Conservation (phyloP, 139 green algal genomes). For the Closterium sp. region DNA sequence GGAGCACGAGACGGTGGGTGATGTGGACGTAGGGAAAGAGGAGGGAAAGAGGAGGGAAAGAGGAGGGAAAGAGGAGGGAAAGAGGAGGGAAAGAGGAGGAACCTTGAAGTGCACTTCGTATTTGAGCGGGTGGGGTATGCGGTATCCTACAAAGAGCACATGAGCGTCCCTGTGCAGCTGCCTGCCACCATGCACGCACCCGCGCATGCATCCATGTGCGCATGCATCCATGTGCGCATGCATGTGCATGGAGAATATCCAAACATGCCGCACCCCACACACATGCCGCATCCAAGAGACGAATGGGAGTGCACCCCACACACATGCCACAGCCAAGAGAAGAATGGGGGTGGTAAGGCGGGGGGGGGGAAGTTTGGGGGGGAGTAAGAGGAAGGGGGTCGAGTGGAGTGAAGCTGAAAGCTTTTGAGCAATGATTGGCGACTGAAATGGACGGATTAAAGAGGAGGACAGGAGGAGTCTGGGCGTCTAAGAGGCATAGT, state of each 20-base stretch:
- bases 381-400: too few relatives aligned
- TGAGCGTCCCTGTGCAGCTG: conserved; percentile 54
- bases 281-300: not conserved
- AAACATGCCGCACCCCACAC: too few relatives aligned
- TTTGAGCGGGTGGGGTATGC: conserved; percentile 89
- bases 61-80: too few relatives aligned
- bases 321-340: not conserved
- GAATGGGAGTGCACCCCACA: not conserved
- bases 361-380: not conserved
- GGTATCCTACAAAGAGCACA: conserved; percentile 91
- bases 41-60: too few relatives aligned
- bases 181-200: conserved; percentile 28
- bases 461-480: too few relatives aligned
- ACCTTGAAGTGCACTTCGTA: conserved; percentile 77
- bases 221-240: not conserved
- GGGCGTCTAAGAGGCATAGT: too few relatives aligned
- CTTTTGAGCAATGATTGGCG: too few relatives aligned
- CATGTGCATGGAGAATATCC: not conserved
- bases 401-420: too few relatives aligned
- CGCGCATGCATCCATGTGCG: not conserved
- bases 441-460: too few relatives aligned
- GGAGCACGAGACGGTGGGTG: too few relatives aligned
- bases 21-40: too few relatives aligned
- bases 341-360: not conserved
- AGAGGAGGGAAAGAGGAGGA: not conserved